These are phyloP conservation scores for Exserohilum turcica DNA, from an alignment of 2,329 filamentous ascomycete genomes.

Conservation along the genomic window DNA sequence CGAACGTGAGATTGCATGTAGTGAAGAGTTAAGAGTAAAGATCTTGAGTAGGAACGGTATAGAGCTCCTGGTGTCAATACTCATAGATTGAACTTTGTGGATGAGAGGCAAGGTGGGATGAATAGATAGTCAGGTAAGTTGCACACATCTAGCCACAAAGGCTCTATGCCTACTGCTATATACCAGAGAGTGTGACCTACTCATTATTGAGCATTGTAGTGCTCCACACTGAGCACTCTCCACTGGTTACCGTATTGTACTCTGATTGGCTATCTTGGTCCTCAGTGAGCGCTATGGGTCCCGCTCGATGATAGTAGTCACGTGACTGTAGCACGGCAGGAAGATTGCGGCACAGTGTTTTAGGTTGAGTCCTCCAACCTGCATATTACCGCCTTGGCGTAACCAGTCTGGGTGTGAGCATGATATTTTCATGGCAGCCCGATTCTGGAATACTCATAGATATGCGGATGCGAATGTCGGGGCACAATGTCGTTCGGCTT, in stretches of 20 bases:
- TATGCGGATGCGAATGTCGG: background rate
- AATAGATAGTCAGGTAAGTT: background rate
- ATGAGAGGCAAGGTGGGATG: background rate
- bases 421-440: background rate
- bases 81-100: background rate
- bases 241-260: background rate
- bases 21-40: background rate
- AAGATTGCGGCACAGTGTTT: too few species aligned
- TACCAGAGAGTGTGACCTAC: background rate
- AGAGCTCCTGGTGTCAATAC: background rate
- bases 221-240: background rate
- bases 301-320: background rate
- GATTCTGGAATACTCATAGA: background rate
- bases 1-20: background rate
- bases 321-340: background rate
- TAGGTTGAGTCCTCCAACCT: background rate
- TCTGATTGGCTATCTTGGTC: background rate
- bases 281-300: background rate
- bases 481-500: background rate
- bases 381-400: background rate
- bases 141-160: background rate
- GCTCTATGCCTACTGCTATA: background rate
- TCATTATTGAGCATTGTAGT: background rate
- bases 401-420: background rate
- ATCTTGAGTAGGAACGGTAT: background rate